Base-by-base conservation (phyloP, 306 rosid genomes). In the Glycine soja region DNA sequence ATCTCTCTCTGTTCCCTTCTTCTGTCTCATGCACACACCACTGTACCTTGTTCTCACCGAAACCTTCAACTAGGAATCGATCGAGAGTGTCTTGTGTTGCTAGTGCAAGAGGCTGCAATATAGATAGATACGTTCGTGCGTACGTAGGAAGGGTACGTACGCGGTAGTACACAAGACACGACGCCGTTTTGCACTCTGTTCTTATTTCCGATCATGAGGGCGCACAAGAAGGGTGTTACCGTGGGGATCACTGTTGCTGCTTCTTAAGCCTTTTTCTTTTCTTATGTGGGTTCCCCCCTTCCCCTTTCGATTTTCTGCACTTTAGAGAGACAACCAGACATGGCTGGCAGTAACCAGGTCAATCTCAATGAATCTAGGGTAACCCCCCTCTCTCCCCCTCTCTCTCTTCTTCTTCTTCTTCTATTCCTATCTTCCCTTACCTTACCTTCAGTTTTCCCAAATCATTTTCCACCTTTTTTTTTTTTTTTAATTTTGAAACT, bases 361-460 rank as follows among this genome's bases (percentile, higher is more conserved):
- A 91, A 89, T 87, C 88, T 85, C 73, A 89, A 82, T 83, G 96
- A 91, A 88, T 91, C 93, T 82, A 89, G 86, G 95, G 98, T 94
- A 86, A 16, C 54, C 36, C 42, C 76, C 38, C 57, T 1, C 7
- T 6, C 53, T 2, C 30, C 30, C 30, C 2, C 30, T 24, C 30
- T 24, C 76, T 51, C 72, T 34, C 40, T 36, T 4, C 3, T 5
- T 38, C 62, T 32, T 0, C 18, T 8, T 45, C 16, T 45, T 74
- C 15, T 36, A 0, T 34, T 63, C 11, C 46, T 63, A 74, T 24
- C 30, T 24, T 24, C 30, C 68, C 68, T 56, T 78, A 43, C 74
- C 43, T 38, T 38, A 24, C 6, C 6, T 38, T 38, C 43, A 24
- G 30, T 24, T 16, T 79, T 54, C 45, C 32, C 53, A 43, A 75